Base-by-base conservation (phyloP, 345 rosid species). In the Clarkia xantiana region DNA sequence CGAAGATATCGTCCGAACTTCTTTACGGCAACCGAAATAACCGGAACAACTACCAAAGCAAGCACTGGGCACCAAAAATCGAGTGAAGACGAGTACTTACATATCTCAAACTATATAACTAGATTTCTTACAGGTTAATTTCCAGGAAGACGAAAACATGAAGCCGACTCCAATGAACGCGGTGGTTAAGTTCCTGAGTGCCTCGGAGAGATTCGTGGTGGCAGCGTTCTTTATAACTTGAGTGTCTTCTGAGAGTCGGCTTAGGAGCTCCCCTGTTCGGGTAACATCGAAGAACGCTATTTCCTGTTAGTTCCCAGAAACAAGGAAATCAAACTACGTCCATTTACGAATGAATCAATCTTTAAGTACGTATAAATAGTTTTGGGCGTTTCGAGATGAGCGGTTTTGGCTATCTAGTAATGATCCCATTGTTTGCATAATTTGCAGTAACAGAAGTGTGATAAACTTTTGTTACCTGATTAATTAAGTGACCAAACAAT, bases 11-110 rank as follows among this genome's bases (percentile, higher is more conserved):
- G 80, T 10, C 97, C 96, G 10, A 81, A 81, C 47, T 64, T 76
- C 45, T 76, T 67, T 36, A 79, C 94, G 45, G 84, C 77, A 54
- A 86, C 64, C 2, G 91, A 90, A 42, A 90, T 81, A 48, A 71
- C 22, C 4, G 97, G 97, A 40, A 86, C 93, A 10, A 90, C 86
- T 12, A 56, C 89, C 73, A 86, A 62, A 49, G 97, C 79, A 78
- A 86, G 62, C 80, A 90, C 97, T 90, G 63, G 34, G 54, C 34
- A 58, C 52, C 42, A 44, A 57, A 39, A 10, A 57, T 6, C 6
- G 22, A 11, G 7, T 11, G 25, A 40, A 14, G 6, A 17, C 10
- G 5, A 10, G n/a, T 11, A 9, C 13, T 9, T 16, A 17, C 16
- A 29, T 42, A 1, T 19, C 9, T 40, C 10, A 9, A 55, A 20